Evolutionary conservation across 345 rosid species (phyloP).

Genomic region (Hibiscus syriacus): DNA sequence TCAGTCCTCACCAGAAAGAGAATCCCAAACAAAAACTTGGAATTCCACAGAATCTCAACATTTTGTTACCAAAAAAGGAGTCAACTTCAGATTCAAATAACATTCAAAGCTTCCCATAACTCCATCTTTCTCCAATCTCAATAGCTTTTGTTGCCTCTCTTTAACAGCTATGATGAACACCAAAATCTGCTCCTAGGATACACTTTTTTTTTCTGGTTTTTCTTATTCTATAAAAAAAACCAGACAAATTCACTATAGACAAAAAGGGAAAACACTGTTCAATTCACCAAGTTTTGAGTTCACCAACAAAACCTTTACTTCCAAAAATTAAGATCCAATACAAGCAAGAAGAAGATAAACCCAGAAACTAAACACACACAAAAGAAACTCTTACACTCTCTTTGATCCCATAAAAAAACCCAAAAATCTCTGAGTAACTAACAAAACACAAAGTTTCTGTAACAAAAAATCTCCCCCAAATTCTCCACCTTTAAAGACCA

Average conservation of each 20-base stretch:
- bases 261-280: background rate
- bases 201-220: background rate
- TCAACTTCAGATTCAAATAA: constrained; percentile 1
- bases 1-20: constrained; percentile 11
- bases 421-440: constrained; percentile 7
- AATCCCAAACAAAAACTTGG: constrained; percentile 11
- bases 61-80: constrained; percentile 2
- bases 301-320: background rate
- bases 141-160: background rate
- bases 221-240: background rate
- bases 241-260: background rate
- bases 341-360: background rate
- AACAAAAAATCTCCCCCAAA: constrained; percentile 8
- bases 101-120: background rate
- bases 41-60: constrained; percentile 19
- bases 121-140: constrained; percentile 2
- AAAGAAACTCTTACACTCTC: background rate
- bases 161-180: constrained; percentile 3
- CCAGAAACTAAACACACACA: constrained; percentile 1
- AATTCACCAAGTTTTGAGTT: constrained; percentile 8
- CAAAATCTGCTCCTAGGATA: constrained; percentile 1
- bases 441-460: constrained; percentile 11
- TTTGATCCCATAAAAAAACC: background rate
- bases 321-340: constrained; percentile 6
- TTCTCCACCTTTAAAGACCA: constrained; percentile 5